These are phyloP conservation scores for Karstenula rhodostoma DNA, from an alignment of 2,329 filamentous ascomycete genomes.

Conservation along the genomic window DNA sequence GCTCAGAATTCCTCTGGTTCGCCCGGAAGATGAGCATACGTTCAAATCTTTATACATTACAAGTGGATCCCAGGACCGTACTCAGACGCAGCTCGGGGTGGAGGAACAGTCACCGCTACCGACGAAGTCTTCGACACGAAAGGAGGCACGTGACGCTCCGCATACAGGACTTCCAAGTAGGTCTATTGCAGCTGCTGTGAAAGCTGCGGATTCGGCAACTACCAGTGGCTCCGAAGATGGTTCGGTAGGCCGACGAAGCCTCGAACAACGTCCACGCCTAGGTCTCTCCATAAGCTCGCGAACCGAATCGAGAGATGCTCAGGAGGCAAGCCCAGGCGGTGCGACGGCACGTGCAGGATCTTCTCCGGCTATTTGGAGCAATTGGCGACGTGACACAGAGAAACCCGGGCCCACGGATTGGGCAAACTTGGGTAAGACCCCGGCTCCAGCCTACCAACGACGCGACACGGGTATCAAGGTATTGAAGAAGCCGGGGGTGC, in stretches of 20 bases:
- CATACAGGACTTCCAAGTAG: constrained; percentile 16
- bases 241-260: constrained; percentile 37
- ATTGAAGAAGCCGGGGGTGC: constrained; percentile 73
- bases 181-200: constrained; percentile 11
- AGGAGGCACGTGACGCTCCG: constrained; percentile 13
- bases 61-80: constrained; percentile 30
- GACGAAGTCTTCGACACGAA: constrained; percentile 12
- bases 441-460: constrained; percentile 72
- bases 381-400: constrained; percentile 57
- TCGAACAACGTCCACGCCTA: constrained; percentile 41
- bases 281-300: constrained; percentile 26
- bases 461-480: constrained; percentile 86
- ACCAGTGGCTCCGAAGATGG: constrained; percentile 39
- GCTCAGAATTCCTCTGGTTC: constrained; percentile 87
- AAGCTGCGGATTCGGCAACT: constrained; percentile 24
- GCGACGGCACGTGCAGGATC: constrained; percentile 38
- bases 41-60: constrained; percentile 81
- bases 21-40: constrained; percentile 83
- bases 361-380: constrained; percentile 57
- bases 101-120: constrained; percentile 12
- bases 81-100: constrained; percentile 13
- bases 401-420: constrained; percentile 57
- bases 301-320: constrained; percentile 32
- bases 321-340: constrained; percentile 28
- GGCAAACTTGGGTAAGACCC: constrained; percentile 62